A percentile compares a stretch with the other conserved stretches of the same genome.
phyloP scores from a whole-genome alignment of 805 yeast genomes.

The Kodamaea kaohsiungensis region DNA sequence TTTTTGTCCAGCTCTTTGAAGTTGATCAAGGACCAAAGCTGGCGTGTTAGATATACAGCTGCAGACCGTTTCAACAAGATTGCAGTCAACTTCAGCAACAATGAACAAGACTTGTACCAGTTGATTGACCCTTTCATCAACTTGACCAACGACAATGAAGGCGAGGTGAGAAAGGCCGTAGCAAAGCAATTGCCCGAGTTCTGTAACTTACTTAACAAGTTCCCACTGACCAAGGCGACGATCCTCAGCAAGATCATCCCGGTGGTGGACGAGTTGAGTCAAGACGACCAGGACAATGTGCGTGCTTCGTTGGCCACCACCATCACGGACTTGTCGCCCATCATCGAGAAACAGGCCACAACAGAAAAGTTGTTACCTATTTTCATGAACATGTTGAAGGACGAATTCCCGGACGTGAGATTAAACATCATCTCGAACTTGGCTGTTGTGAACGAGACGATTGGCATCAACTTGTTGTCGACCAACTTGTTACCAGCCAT shows the following conservation, averaged over 20 bases:
- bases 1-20: conserved; percentile 65
- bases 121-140: conserved; percentile 71
- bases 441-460: conserved; percentile 88
- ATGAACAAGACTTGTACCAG: conserved; percentile 55
- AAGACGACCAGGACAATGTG: conserved; percentile 90
- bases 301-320: conserved; percentile 90
- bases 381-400: conserved; percentile 90
- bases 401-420: conserved; percentile 95
- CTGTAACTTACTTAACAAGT: conserved; percentile 49
- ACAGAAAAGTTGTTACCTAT: conserved; percentile 82
- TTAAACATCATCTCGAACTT: conserved; percentile 90
- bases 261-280: conserved; percentile 75
- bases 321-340: conserved; percentile 82
- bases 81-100: conserved; percentile 61
- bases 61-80: conserved; percentile 88
- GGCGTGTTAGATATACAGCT: conserved; percentile 98
- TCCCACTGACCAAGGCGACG: conserved; percentile 39
- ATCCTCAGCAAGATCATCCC: conserved; percentile 77
- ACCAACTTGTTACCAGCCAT: conserved; percentile 93
- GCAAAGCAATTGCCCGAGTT: conserved; percentile 88
- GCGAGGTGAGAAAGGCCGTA: conserved; percentile 94
- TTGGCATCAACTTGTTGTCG: conserved; percentile 85
- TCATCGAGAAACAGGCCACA: conserved; percentile 81
- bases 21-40: conserved; percentile 83
- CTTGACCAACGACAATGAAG: conserved; percentile 88